Conservation (phyloP, 306 rosid genomes). For the Dryas octopetala region DNA sequence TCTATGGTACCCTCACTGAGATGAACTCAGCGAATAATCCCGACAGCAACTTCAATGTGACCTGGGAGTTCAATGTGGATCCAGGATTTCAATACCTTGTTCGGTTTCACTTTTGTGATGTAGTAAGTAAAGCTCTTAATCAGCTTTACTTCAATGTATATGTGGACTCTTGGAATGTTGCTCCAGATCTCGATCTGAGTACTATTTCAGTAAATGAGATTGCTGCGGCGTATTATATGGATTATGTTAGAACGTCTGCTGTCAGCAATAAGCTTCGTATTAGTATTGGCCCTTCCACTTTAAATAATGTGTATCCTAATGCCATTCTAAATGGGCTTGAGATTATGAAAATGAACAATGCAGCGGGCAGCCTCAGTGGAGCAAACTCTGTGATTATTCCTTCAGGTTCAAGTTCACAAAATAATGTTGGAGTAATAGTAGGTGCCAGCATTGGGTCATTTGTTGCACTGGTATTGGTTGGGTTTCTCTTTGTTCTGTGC, state of each 20-base stretch:
- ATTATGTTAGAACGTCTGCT: conserved; percentile 42
- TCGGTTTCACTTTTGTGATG: conserved; percentile 84
- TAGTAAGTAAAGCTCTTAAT: conserved; percentile 53
- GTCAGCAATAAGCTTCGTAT: conserved; percentile 42
- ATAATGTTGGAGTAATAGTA: conserved; percentile 49
- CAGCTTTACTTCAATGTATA: conserved; percentile 76
- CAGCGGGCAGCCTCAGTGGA: conserved; percentile 66
- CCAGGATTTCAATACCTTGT: conserved; percentile 74
- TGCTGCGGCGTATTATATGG: conserved; percentile 58
- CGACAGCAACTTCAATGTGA: conserved; percentile 60
- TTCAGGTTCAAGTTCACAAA: conserved; percentile 44
- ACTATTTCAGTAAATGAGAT: conserved; percentile 7
- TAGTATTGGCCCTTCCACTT: conserved; percentile 66
- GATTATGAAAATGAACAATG: conserved; percentile 83
- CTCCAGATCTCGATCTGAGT: conserved; percentile 53
- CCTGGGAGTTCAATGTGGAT: conserved; percentile 76
- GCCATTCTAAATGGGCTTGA: conserved; percentile 93
- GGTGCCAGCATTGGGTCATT: conserved; percentile 58
- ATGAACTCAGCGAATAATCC: conserved; percentile 57
- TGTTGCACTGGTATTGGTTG: conserved; percentile 45
- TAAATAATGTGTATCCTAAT: conserved; percentile 46
- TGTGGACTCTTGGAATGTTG: conserved; percentile 49
- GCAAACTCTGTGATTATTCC: conserved; percentile 22
- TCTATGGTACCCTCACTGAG: conserved; percentile 71
- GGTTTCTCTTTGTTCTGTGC: conserved; percentile 43